Base-by-base conservation (phyloP, 2,329 filamentous ascomycete species). In the Talaromyces sp. region DNA sequence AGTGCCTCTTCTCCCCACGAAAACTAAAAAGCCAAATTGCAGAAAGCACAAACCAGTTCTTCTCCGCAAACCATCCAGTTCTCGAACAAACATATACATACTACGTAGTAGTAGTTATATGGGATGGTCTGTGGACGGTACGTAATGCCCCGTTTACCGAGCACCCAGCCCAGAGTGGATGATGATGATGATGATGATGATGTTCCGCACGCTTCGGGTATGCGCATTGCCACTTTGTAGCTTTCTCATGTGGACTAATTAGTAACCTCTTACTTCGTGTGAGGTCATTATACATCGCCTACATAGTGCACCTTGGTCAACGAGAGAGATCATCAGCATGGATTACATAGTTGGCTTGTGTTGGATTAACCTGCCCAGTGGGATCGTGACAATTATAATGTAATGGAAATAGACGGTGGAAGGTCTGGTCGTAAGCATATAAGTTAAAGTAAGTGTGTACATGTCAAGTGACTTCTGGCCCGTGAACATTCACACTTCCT, bases 231-330 rank as follows among this genome's bases (percentile, higher is more conserved):
- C 58, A 60, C 58, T 60, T 28, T 11, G 44, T 31, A 35, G n/a
- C n/a, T n/a, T 6, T 28, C 6, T 28, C 28, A 28, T 28, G 28
- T 28, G 28, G 28, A 3, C 28, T 28, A 28, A 3, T 28, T 28
- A 28, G 28, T 28, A 28, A 6, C n/a, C n/a, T n/a, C n/a, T n/a
- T 3, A 28, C 3, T 28, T 12, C 6, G 28, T 18, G 48, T 59
- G 57, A 59, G 57, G 57, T 59, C 59, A 61, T 61, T 23, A 23
- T 37, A 61, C 50, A 55, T 52, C 33, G 28, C 28, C 28, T 28
- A 28, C 28, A 6, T 28, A 6, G 28, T 28, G 3, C 28, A 8
- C 21, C 7, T n/a, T 37, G 28, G 31, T 21, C 35, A 48, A 40
- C 40, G 42, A 48, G 44, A 48, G 44, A 31, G 44, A 52, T 60